Conservation (phyloP, 2,329 filamentous ascomycete genomes). For the Colletotrichum horii region DNA sequence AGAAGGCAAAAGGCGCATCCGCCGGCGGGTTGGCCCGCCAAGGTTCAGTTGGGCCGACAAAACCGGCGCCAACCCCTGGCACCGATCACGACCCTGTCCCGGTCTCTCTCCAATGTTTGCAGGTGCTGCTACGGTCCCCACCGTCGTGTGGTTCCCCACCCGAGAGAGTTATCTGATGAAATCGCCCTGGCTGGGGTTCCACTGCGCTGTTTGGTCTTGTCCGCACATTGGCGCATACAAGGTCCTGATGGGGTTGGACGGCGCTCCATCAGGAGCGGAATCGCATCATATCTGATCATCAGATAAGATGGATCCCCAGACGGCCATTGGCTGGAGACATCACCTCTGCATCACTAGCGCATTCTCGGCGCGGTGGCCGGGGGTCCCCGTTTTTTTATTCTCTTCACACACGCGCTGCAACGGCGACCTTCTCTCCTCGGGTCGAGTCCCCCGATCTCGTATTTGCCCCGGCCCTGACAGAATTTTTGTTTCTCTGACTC, state of each 20-base stretch:
- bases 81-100: constrained; percentile 1
- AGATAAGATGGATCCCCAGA: constrained; percentile 22
- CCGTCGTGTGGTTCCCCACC: constrained; percentile 3
- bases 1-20: background rate
- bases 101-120: background rate
- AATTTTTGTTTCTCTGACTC: background rate
- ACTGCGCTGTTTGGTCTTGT: background rate
- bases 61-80: constrained; percentile 7
- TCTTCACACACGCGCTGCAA: background rate
- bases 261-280: constrained; percentile 5
- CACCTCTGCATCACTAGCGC: constrained; percentile 8
- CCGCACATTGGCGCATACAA: background rate
- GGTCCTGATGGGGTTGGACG: background rate
- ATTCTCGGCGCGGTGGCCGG: constrained; percentile 5
- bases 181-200: background rate
- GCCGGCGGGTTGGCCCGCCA: background rate
- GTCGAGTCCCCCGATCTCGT: background rate
- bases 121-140: background rate
- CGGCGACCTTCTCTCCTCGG: background rate
- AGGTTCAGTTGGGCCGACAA: constrained; percentile 8
- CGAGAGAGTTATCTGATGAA: constrained; percentile 16
- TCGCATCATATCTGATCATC: constrained; percentile 24
- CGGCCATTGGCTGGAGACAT: constrained; percentile 2
- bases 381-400: background rate
- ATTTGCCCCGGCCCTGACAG: background rate